Conservation (phyloP, 805 yeast genomes). For the Brettanomyces bruxellensis region DNA sequence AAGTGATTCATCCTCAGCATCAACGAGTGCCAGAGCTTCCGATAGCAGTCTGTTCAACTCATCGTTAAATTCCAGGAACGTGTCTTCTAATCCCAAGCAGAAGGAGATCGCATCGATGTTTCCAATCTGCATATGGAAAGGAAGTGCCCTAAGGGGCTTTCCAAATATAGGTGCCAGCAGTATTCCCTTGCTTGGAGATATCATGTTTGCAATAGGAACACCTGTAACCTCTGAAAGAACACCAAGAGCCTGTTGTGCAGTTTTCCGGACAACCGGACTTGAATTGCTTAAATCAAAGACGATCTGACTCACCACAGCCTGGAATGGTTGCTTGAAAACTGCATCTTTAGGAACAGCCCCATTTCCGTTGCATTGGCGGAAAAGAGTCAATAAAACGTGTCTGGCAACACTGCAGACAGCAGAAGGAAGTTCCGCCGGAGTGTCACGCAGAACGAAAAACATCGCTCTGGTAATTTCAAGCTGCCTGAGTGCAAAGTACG, state of each 20-base stretch:
- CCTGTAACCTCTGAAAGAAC: constrained; percentile 62
- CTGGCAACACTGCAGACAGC: constrained; percentile 68
- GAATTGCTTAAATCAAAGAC: constrained; percentile 92
- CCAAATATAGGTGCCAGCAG: constrained; percentile 91
- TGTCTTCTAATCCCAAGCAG: constrained; percentile 70
- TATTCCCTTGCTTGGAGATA: constrained; percentile 75
- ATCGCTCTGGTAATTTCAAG: constrained; percentile 79
- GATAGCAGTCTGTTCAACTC: constrained; percentile 76
- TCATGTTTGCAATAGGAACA: constrained; percentile 62
- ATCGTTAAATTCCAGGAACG: constrained; percentile 81
- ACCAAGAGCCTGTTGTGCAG: constrained; percentile 63
- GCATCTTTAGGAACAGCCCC: constrained; percentile 43
- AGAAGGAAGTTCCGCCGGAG: constrained; percentile 80
- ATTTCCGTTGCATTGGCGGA: constrained; percentile 57
- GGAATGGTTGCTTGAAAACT: constrained; percentile 63
- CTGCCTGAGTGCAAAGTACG: constrained; percentile 71
- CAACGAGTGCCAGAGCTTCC: constrained; percentile 90
- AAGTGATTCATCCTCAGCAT: constrained; percentile 94
- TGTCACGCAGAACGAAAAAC: constrained; percentile 83
- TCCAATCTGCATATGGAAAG: constrained; percentile 98
- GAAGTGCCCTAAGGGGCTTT: constrained; percentile 91
- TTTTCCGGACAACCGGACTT: constrained; percentile 69
- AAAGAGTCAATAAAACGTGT: constrained; percentile 50
- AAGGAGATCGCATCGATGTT: constrained; percentile 95
- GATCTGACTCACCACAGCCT: constrained; percentile 75